Base-by-base conservation (phyloP, 2,329 filamentous ascomycete species). In the Dothistroma septosporum region DNA sequence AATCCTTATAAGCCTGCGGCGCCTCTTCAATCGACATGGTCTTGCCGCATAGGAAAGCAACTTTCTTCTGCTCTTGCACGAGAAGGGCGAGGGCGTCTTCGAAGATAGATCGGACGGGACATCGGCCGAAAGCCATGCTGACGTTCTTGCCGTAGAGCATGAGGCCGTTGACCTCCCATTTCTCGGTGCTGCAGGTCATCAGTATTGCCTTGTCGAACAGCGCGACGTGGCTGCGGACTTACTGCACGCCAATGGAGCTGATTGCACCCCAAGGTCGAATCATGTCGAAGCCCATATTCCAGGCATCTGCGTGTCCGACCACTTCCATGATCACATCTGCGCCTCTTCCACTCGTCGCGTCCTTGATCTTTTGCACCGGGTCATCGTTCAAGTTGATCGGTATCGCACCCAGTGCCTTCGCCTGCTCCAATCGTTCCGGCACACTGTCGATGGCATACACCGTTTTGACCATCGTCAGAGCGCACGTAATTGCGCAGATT, bases 251-350 rank as follows among this genome's bases (percentile, higher is more conserved):
- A 21, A 81, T 79, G 55, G 74, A 77, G 50, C 71, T 76, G 41
- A 82, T 80, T 28, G 76, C 68, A 0, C 80, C 80, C 78, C 78
- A 82, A 0, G 80, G 80, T 54, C 80, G 70, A 54, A 82, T 71
- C 59, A 82, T 70, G 60, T 82, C 79, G 58, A 77, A 82, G 2
- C 76, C 76, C 69, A 82, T 73, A 62, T 77, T 73, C 61, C 80
- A 73, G 11, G 80, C 80, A 35, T 79, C 76, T 44, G 76, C 76
- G 55, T 81, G 71, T 6, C 80, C 80, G 4, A 82, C 79, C 4
- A 78, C 77, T 65, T 82, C 79, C 52, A 96, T 86, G 1, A 94
- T 86, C 19, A 90, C 86, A 76, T 97, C 92, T 14, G 92, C 92
- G 7, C 92, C 92, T 44, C 92, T 82, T 8, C 91, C 91, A 16